Evolutionary conservation across 2,329 filamentous ascomycete species (phyloP).

Genomic region (Microsporum ferrugineum): DNA sequence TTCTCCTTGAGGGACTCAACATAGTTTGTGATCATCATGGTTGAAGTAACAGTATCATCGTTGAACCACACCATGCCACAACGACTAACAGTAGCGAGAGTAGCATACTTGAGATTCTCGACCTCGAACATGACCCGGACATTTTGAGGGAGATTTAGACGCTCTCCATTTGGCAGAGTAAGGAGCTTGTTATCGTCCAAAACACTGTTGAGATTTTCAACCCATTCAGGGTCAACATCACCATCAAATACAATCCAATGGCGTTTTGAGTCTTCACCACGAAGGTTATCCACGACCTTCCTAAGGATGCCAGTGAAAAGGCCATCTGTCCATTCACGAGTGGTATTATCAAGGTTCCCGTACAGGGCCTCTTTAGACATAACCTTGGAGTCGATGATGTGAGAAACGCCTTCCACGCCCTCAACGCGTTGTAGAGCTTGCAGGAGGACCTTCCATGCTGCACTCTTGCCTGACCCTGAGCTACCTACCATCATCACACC

Average conservation of each 20-base stretch:
- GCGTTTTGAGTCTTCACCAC: constrained; percentile 89
- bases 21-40: constrained; percentile 89
- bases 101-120: constrained; percentile 93
- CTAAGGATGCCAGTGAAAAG: constrained; percentile 94
- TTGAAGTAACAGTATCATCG: constrained; percentile 85
- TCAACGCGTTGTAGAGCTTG: constrained; percentile 87
- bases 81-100: constrained; percentile 94
- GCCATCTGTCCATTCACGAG: constrained; percentile 96
- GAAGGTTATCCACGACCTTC: constrained; percentile 97
- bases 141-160: constrained; percentile 84
- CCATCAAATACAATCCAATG: constrained; percentile 99
- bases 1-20: constrained; percentile 69
- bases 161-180: constrained; percentile 93
- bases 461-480: constrained; percentile 94
- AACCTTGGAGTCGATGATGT: constrained; percentile 98
- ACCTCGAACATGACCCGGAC: constrained; percentile 99
- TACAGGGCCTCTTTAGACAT: constrained; percentile 99
- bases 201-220: constrained; percentile 98
- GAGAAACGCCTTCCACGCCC: constrained; percentile 81
- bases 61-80: constrained; percentile 99
- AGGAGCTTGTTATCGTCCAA: constrained; percentile 98
- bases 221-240: constrained; percentile 98
- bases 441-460: constrained; percentile 84
- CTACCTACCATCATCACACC: constrained; percentile 99
- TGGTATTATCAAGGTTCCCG: constrained; percentile 89